phyloP scores from a whole-genome alignment of 495 filamentous ascomycete genomes.

The Platismatia glauca region DNA sequence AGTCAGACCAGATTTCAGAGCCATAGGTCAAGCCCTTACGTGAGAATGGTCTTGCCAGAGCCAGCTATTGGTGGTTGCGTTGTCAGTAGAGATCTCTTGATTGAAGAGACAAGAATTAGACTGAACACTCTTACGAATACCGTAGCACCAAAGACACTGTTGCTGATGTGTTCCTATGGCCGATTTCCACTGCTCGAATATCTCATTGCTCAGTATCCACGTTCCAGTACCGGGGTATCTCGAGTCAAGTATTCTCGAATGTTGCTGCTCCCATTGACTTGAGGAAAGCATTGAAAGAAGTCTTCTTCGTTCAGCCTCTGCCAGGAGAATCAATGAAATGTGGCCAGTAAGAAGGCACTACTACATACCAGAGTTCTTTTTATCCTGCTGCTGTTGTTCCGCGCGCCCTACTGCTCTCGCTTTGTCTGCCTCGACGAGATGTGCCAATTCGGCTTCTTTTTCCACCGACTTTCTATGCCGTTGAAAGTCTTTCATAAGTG shows the following conservation, averaged over 20 bases:
- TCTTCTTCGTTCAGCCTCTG: not conserved
- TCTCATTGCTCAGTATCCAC: not conserved
- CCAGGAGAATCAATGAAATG: not conserved
- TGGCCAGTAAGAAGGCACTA: not conserved
- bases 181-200: not conserved
- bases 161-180: not conserved
- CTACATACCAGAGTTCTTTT: not conserved
- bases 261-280: not conserved
- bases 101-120: no score
- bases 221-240: not conserved
- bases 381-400: not conserved
- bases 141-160: not conserved
- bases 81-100: not conserved
- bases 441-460: conserved; percentile 12
- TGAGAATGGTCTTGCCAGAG: not conserved
- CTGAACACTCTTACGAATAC: not conserved
- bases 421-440: conserved; percentile 8
- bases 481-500: conserved; percentile 4
- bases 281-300: not conserved
- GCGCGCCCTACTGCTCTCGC: not conserved
- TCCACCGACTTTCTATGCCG: conserved; percentile 11
- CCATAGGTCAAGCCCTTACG: not conserved
- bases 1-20: not conserved
- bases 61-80: not conserved
- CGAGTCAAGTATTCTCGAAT: not conserved